A percentile compares a stretch with the other conserved stretches of the same genome.
Conservation (phyloP, 495 filamentous ascomycete genomes). For the Hypoxylon cercidicola region DNA sequence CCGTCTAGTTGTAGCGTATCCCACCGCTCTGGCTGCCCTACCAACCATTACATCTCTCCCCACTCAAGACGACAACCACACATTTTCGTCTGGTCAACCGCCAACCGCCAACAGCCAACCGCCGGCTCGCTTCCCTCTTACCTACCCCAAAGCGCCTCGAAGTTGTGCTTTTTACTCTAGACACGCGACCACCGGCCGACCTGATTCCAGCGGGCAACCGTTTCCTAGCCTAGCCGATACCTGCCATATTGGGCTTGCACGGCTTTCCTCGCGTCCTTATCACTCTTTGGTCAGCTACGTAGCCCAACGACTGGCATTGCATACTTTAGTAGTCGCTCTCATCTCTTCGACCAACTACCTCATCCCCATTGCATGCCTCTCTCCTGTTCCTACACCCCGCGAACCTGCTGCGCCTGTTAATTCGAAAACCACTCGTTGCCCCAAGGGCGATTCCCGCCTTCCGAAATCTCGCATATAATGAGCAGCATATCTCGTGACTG, state of each 20-base stretch:
- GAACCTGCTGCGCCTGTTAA: too few species aligned
- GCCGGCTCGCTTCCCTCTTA: neutral
- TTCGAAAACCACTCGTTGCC: neutral
- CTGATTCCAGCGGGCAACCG: neutral
- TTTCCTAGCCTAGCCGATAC: neutral
- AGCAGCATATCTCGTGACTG: constrained; percentile 27
- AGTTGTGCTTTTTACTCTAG: too few species aligned
- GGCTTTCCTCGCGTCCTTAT: neutral
- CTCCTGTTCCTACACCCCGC: neutral
- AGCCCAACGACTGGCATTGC: neutral
- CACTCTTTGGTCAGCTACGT: neutral
- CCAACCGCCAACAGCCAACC: neutral
- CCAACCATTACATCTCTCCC: neutral
- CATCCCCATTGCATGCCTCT: neutral
- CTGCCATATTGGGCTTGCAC: neutral
- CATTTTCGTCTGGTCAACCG: neutral
- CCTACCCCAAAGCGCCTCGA: neutral
- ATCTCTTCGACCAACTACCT: neutral
- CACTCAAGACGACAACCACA: neutral
- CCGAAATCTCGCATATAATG: constrained; percentile 32
- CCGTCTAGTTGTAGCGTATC: neutral
- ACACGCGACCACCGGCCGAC: constrained; percentile 11
- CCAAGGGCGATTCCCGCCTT: constrained; percentile 7
- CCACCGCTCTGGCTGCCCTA: neutral
- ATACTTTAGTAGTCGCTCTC: neutral